Evolutionary conservation across 768 basidiomycete genomes (phyloP).

Genomic region (Lactarius psammicola): DNA sequence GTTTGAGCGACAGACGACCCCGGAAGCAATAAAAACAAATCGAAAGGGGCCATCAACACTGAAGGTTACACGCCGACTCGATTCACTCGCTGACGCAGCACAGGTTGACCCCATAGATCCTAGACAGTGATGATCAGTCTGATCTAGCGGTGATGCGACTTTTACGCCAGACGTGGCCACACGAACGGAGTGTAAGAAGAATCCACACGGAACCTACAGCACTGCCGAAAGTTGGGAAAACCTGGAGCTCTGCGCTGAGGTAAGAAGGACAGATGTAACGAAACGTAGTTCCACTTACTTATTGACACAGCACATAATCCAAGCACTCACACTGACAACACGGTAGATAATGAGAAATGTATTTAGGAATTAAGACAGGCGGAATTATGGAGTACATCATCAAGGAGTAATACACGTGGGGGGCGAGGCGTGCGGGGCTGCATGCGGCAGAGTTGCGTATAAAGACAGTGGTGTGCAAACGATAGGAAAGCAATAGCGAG

Average conservation of each 20-base stretch:
- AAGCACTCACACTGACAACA: neutral
- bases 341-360: neutral
- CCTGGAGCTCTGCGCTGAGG: neutral
- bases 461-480: constrained; percentile 26
- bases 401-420: constrained; percentile 26
- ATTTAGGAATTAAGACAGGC: constrained; percentile 19
- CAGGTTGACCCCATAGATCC: neutral
- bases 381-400: constrained; percentile 25
- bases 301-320: no score
- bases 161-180: constrained; percentile 1
- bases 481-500: constrained; percentile 19
- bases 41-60: neutral
- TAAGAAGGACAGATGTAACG: neutral
- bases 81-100: neutral
- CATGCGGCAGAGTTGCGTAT: constrained; percentile 15
- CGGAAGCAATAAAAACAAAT: neutral
- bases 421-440: constrained; percentile 23
- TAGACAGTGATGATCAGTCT: constrained; percentile 3
- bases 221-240: neutral
- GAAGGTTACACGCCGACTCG: neutral
- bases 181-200: neutral
- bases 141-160: neutral
- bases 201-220: neutral
- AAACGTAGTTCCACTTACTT: no score
- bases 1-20: neutral